Base-by-base conservation (phyloP, 306 rosid genomes). In the Cotoneaster glaucophyllus region DNA sequence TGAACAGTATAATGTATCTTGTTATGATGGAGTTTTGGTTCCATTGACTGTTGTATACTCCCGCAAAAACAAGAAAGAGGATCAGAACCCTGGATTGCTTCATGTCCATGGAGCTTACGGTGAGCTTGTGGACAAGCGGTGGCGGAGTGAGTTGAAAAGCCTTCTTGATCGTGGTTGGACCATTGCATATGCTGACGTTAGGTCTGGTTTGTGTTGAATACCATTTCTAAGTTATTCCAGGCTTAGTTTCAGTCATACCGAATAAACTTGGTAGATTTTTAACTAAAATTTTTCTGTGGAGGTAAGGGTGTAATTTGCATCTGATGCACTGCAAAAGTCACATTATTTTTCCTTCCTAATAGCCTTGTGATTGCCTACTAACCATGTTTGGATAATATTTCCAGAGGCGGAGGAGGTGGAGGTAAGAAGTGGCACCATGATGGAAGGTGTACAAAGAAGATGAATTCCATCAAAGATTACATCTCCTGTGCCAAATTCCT, bases 131-230 rank as follows among this genome's bases (percentile, higher is more conserved):
- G 99, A 95, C 78, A 92, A 95, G 85, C 78, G 93, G 77, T 95
- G 99, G 99, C 84, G 77, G 44, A 84, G 91, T 72, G 96, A 92
- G 81, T 76, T 88, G 82, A 95, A 95, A 88, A 89, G 99, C 86
- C 97, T 95, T 80, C 90, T 95, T 44, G 98, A 92, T 86, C 96
- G 93, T 65, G 98, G 99, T 65, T 95, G 97, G 98, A 76, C 89
- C 31, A 50, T 95, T 78, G 93, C 99, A 26, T 92, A 86, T 84
- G 99, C 99, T 71, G 98, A 95, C 85, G 93, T 92, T 43, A 92
- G 99, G 99, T 95, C 66, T 77, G 89, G 61, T 71, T 81, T 21
- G 53, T 77, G 18, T 74, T 58, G 80, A 63, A 76, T 67, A 52
- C 39, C 59, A 54, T 73, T 50, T 44, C 61, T 45, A 76, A 19